Percentiles rank a stretch among this genome's conserved stretches.
Evolutionary conservation across 176 grass and related monocot genomes (phyloP).

Genomic region (Paspalum vaginatum): DNA sequence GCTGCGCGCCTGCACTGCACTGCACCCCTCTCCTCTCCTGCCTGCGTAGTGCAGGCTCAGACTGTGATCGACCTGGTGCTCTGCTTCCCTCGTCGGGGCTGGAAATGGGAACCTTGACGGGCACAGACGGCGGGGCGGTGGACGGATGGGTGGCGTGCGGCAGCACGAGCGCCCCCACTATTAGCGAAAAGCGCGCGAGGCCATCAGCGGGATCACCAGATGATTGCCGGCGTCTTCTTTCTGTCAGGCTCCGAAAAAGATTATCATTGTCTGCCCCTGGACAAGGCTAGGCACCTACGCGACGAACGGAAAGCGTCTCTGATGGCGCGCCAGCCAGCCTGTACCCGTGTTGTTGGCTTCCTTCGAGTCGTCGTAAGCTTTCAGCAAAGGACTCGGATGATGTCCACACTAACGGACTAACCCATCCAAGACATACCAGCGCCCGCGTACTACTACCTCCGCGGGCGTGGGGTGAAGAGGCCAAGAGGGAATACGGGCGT

Average conservation of each 20-base stretch:
- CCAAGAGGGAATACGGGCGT: no score
- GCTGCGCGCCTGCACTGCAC: no score
- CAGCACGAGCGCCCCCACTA: conserved; percentile 44
- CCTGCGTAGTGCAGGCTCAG: no score
- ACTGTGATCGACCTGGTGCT: conserved; percentile 26
- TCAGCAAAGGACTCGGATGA: background rate
- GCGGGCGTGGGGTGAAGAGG: no score
- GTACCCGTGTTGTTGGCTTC: background rate
- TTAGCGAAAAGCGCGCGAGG: conserved; percentile 20
- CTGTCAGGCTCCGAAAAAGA: background rate
- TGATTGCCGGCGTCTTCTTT: background rate
- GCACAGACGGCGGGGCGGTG: background rate
- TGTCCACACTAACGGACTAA: no score
- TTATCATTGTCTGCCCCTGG: conserved; percentile 1
- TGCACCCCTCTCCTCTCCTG: no score
- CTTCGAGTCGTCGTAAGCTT: conserved; percentile 1
- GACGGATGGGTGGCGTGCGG: conserved; percentile 2
- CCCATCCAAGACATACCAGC: no score
- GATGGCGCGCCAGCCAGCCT: background rate
- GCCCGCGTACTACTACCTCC: no score
- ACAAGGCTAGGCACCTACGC: background rate
- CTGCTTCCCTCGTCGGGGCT: background rate
- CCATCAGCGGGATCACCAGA: background rate
- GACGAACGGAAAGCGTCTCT: background rate
- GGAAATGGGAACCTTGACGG: background rate